Evolutionary conservation across 805 yeast genomes (phyloP).

Genomic region (Vanderwaltozyma tropicalis): DNA sequence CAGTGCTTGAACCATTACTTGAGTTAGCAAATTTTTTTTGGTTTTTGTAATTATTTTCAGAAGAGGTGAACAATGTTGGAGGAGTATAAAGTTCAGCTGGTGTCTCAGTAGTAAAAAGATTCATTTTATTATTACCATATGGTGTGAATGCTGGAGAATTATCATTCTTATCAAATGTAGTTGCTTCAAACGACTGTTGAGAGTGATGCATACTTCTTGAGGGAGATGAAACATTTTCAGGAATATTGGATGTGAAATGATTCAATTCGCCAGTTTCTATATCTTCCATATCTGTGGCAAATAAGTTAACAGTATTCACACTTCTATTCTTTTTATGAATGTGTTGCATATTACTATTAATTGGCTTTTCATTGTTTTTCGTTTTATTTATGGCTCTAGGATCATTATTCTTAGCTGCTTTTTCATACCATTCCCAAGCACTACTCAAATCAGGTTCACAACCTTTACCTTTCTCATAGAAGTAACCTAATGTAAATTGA

Average conservation of each 20-base stretch:
- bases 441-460: slow-evolving; percentile 46
- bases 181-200: no score
- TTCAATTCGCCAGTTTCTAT: not conserved
- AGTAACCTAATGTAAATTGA: slow-evolving; percentile 74
- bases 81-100: no score
- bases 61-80: no score
- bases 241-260: not conserved
- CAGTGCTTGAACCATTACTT: no score
- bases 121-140: no score
- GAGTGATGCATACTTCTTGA: no score
- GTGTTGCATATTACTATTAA: not conserved
- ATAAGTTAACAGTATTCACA: slow-evolving; percentile 16
- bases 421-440: slow-evolving; percentile 65
- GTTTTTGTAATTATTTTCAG: no score
- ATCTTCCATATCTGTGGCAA: slow-evolving; percentile 6
- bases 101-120: no score
- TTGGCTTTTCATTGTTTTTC: not conserved
- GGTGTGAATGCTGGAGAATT: no score
- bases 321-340: slow-evolving; percentile 13
- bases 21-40: no score
- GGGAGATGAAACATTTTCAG: not conserved
- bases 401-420: slow-evolving; percentile 58
- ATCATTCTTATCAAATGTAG: no score
- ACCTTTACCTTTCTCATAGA: slow-evolving; percentile 82
- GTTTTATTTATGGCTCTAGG: slow-evolving; percentile 36